Evolutionary conservation across 345 rosid genomes (phyloP).

Genomic region (Hibiscus syriacus): DNA sequence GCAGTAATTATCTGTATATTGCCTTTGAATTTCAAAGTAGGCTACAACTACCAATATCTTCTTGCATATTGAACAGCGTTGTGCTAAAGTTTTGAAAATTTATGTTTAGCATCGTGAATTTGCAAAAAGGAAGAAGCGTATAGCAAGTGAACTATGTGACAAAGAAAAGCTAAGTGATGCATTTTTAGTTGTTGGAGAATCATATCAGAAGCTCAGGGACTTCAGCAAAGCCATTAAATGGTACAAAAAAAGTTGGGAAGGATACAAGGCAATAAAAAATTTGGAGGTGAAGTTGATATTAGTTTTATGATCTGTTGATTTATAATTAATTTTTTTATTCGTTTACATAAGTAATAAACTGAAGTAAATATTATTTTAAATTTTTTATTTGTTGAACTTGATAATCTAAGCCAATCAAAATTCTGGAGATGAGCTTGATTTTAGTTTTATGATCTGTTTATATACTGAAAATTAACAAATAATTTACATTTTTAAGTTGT

Average conservation of each 20-base stretch:
- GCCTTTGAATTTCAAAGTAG: not conserved
- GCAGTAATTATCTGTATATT: not conserved
- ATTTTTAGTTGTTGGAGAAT: conserved; percentile 69
- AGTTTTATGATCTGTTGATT: conserved; percentile 8
- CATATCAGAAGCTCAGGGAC: conserved; percentile 74
- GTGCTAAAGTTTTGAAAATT: conserved; percentile 15
- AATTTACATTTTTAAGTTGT: not conserved
- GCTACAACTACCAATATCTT: not conserved
- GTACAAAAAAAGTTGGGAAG: conserved; percentile 59
- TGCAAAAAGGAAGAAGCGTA: conserved; percentile 71
- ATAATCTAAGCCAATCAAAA: conserved; percentile 38
- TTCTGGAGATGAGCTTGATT: conserved; percentile 59
- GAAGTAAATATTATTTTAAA: too few species aligned
- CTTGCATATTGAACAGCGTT: not conserved
- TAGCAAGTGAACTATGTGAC: conserved; percentile 65
- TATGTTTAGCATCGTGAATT: conserved; percentile 61
- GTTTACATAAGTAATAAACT: too few species aligned
- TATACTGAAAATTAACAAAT: not conserved
- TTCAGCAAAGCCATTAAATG: conserved; percentile 77
- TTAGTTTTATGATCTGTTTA: conserved; percentile 11
- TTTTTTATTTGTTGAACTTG: not conserved
- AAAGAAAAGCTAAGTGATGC: conserved; percentile 82
- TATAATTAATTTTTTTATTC: too few species aligned
- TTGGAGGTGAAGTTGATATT: conserved; percentile 61
- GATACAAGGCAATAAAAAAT: conserved; percentile 58